Base-by-base conservation (phyloP, 78 protist genomes). In the Salpingoeca rosetta region DNA sequence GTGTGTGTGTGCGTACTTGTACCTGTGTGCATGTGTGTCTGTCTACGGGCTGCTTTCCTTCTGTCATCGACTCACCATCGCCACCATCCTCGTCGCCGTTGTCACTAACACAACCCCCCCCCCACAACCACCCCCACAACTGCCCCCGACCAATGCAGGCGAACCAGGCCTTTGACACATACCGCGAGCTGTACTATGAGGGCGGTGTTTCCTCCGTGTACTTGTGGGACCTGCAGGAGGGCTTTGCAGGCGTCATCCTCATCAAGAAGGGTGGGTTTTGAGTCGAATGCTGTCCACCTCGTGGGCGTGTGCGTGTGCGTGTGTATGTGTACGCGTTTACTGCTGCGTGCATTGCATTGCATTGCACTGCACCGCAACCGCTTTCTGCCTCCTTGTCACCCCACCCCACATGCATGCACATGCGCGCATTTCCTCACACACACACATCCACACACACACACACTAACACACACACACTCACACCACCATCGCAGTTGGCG, bases 201-300 rank as follows among this genome's bases (percentile, higher is more conserved):
- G 92, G 93, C 38, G 98, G 97, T 65, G 93, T 92, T 25, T 91
- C 96, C 35, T 93, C 97, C 1, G 96, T 91, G 42, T 97, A 96
- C 83, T 79, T 94, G 28, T 96, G 98, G 98, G 98, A 96, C 83
- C 76, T 90, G 28, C 98, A 97, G 22, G 93, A 73, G 44, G 94
- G 90, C 57, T 96, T 95, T 76, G 98, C 97, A 3, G 94, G 91
- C 22, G 90, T 89, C 72, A 82, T 97, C 74, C 87, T 94, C 43
- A 90, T 97, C 88, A 93, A 93, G 82, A 97, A 97, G 91, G 82
- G 89, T 84, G 87, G 56, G 56, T 56, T 28, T 36, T 37, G 79
- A 41, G 42, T 75, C 42, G 79, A 41, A 75, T n/a, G 79, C 79
- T 3, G 37, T 75, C 27, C 79, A 75, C 79, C 42, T 75, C 79